Evolutionary conservation across 257 asterid species (phyloP), one percentile per base, ranked within the genome.

Genomic region (Solanum ossicruentum): DNA sequence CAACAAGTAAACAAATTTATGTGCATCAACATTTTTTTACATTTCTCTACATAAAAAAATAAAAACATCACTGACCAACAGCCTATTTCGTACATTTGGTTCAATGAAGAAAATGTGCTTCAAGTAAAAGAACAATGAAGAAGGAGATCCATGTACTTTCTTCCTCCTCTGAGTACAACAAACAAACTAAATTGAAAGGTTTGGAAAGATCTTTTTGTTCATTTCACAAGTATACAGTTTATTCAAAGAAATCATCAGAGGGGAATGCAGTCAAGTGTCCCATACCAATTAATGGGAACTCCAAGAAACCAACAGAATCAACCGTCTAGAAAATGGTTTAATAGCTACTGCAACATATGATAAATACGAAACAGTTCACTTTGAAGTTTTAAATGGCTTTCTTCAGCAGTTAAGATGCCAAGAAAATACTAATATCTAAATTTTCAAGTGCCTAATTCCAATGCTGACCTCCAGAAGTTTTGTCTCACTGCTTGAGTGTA

Each of bases 381-480:
- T 51, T 51, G 26, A 77, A 77, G 18, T 77, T 16, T 26, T 77
- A 23, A 75, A 49, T 75, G 58, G 82, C 60, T 49, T 70, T 75
- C 45, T n/a, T 13, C 58, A 7, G 81, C 21, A 47, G 58, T 45
- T n/a, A 73, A 47, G 41, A 13, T 47, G 41, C 58, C 43, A 5
- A 55, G 4, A 77, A 77, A 49, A 49, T 75, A 26, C 23, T 77
- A 51, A 51, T 23, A 52, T 23, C 26, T 51, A 63, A 26, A 51
- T 26, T 77, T 51, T 26, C 55, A 83, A n/a, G 45, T 8, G 81
- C 65, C 67, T 51, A 43, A 47, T 45, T 26, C 72, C 21, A 82
- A 79, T 26, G 78, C 90, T 56, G 13, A 91, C 95, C 93, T 92
- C 93, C 86, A 92, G 54, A 75, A 93, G 89, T 57, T 86, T 91